Base-by-base conservation (phyloP, 139 green algal species). In the Desmodesmus armatus region DNA sequence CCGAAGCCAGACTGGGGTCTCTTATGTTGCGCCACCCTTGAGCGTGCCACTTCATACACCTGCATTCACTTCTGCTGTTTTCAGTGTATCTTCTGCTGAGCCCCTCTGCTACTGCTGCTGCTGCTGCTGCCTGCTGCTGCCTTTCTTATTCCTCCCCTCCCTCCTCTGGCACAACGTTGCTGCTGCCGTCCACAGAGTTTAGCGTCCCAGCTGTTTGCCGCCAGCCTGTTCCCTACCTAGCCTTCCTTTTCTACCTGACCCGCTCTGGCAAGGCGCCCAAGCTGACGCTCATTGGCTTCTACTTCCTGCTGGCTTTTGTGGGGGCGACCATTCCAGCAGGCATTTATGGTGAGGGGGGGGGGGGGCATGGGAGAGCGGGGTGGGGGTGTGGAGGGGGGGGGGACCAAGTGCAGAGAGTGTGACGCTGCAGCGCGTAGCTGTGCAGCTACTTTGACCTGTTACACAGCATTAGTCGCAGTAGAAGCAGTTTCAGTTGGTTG, bases 221-320 rank as follows among this genome's bases (percentile, higher is more conserved):
- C 91, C 41, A 95, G 86, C 44, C 91, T 99, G 15, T 91, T 99
- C 5, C 96, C 9, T 99, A 99, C 87, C 87, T 96, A 5, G 94
- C 74, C n/a, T 99, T 99, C 87, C 88, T 99, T 0, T 99, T 95
- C 88, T 93, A 90, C 83, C 85, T 99, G 0, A 94, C 88, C 0
- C 88, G 88, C 4, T 94, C 91, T 0, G 93, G 92, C 49, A 88
- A 95, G 80, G 95, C 97, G 31, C 93, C 94, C 7, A 82, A 66
- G 1, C 72, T 96, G 2, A 91, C 87, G 2, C 75, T 97, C 0
- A 94, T 97, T 66, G 98, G 97, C 7, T 99, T 99, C 80, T 98
- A 97, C 88, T 99, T 99, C 91, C 91, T 99, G 13, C 91, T 99
- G 7, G 95, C 93, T 0, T 99, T 99, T 85, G 98, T 99, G 0